Base-by-base conservation (phyloP, 2,329 filamentous ascomycete species). In the Fusarium sp. region DNA sequence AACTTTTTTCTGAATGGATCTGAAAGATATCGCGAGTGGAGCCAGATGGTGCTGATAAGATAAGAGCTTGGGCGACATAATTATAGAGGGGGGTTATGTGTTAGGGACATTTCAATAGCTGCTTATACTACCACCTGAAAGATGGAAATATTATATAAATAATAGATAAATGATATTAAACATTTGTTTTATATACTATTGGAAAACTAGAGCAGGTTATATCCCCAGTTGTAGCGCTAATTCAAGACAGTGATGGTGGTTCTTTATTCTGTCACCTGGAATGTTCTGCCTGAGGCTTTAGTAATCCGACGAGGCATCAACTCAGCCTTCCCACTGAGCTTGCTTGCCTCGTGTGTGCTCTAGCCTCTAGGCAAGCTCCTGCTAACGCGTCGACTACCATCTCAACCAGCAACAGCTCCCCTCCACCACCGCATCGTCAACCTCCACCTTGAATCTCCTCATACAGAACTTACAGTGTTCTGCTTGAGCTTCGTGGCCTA, bases 331-430 rank as follows among this genome's bases (percentile, higher is more conserved):
- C 76, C 72, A 73, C 71, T 76, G 76, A 82, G 78, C 78, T 81
- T 74, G 73, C 75, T 73, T 77, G 74, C 76, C 76, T 79, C 72
- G 72, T 62, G 73, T 77, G 78, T n/a, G n/a, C 42, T 47, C 22
- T 47, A 47, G 42, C 42, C 80, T 85, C 84, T 77, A 86, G 84
- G 84, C 84, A 86, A 86, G 84, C 84, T 85, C 76, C 80, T 81
- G 83, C 84, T 84, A 83, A 86, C 84, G 84, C 84, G 84, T 85
- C 80, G 75, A 78, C 67, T 73, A 78, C 68, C 74, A 76, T 77
- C 71, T 77, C 63, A 74, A 73, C 61, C 72, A 72, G 70, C 76
- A 69, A 77, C 67, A 79, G 73, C 74, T 79, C 64, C 66, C 60
- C 63, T 71, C 64, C 50, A 71, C 67, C 66, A 71, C 74, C 73